Base-by-base conservation (phyloP, 2,329 filamentous ascomycete genomes). In the Spiromastix sp. region DNA sequence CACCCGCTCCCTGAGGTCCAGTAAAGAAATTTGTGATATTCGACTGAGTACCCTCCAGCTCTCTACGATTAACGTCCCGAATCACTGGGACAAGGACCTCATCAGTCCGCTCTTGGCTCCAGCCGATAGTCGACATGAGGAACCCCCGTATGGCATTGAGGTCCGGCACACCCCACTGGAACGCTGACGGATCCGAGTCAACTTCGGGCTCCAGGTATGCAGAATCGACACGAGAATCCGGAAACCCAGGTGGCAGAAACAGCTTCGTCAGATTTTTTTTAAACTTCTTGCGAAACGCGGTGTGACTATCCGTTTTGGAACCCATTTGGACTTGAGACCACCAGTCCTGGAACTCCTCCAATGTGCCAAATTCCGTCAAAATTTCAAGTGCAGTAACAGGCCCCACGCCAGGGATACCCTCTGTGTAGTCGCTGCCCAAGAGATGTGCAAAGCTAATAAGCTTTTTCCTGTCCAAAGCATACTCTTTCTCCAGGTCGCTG, bases 1-100 rank as follows among this genome's bases (percentile, higher is more conserved):
- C 74, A 42, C 79, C 72, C 24, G 64, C 72, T 9, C 52, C 62
- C 34, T 40, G 52, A n/a, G 54, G 45, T 2, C 89, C 89, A 9
- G 77, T 74, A 55, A 96, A 95, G 57, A 79, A 98, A 16, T 79
- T 71, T n/a, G 91, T 98, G 45, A 98, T 94, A 48, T 98, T 98
- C 39, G 78, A 79, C 66, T 98, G 91, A 12, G 89, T 96, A 5
- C 91, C 91, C 61, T 96, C 91, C 18, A 77, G 70, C 45, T 85
- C 82, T 25, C 91, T 72, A 3, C 77, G 74, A 55, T 96, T 96
- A 83, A 98, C 93, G 51, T 98, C 91, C 38, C 79, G 73, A 43
- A 98, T 91, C 1, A 98, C 93, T 0, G 91, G 91, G 1, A 98
- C 85, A 2, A 98, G 72, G 2, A 98, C 83, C 58, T 98, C 91